Base-by-base conservation (phyloP, 2,329 filamentous ascomycete genomes). In the Xylariaceae sp. region DNA sequence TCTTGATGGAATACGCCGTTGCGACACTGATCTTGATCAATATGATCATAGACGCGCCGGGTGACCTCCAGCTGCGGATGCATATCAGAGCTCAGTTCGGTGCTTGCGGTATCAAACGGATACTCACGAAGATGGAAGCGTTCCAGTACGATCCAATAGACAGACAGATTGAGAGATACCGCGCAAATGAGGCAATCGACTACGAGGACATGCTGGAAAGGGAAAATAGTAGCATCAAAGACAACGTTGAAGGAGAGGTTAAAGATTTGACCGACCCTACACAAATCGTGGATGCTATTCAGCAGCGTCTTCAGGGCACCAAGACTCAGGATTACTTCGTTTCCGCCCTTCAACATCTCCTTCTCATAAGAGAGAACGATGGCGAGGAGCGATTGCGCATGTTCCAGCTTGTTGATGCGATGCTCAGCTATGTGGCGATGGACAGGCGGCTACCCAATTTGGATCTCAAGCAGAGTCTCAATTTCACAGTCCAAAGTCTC, bases 391-490 rank as follows among this genome's bases (percentile, higher is more conserved):
- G 90, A 12, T 72, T 96, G 54, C 85, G 90, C 43, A 94, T 96
- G 86, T 99, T 97, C 72, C 94, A 97, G 74, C 82, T 99, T 27
- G 91, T 97, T 27, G 94, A 99, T 70, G 86, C 89, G n/a, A 97
- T 97, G 90, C 83, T 99, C 58, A 96, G 90, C 70, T 97, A 97
- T 69, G 92, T 99, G 55, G 92, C 92, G 61, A 99, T 99, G 92
- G 94, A 99, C 69, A 83, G 94, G 64, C 82, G 94, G 56, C 71
- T 97, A 57, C 94, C 94, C 36, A 92, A 99, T 69, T 92, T 97
- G 84, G 94, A 99, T 68, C 81, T 99, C 52, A 96, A 96, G 74
- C 92, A 97, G 69, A 95, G 90, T 65, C 81, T 99, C 57, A 96
- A 95, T 68, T 97, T 97, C 63, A 96, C 92, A 0, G 94, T 99